Evolutionary conservation across 805 yeast species (phyloP).

Genomic region (Ogataea chonburiensis): DNA sequence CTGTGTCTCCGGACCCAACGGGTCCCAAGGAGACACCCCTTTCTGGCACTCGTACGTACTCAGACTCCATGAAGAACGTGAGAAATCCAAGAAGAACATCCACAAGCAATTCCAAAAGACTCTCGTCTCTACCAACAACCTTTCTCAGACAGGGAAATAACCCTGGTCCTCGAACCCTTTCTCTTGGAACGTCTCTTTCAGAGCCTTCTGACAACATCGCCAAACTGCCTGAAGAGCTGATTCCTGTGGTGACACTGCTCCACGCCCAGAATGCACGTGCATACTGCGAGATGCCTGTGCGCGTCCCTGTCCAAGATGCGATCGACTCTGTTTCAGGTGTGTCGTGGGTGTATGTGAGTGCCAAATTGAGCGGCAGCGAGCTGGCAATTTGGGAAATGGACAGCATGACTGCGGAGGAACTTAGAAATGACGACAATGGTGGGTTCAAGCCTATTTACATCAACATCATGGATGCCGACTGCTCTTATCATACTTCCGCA

Average conservation of each 20-base stretch:
- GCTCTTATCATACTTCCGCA: conserved; percentile 16
- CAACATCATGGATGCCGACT: conserved; percentile 48
- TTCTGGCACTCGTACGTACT: conserved; percentile 5
- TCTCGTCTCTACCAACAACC: conserved; percentile 33
- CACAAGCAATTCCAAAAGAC: conserved; percentile 21
- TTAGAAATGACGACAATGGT: conserved; percentile 33
- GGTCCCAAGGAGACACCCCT: not conserved
- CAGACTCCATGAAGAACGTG: conserved; percentile 6
- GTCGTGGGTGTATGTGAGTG: conserved; percentile 28
- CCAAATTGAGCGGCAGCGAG: conserved; percentile 49
- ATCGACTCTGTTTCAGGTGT: conserved; percentile 3
- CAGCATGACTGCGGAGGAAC: conserved; percentile 28
- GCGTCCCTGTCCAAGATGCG: conserved; percentile 23
- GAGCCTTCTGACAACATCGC: conserved; percentile 18
- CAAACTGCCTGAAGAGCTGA: conserved; percentile 57
- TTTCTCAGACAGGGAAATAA: conserved; percentile 28
- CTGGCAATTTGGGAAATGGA: conserved; percentile 47
- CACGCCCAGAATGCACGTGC: conserved; percentile 68
- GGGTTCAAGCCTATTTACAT: conserved; percentile 50
- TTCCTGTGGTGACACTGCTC: conserved; percentile 69
- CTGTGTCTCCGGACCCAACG: not conserved
- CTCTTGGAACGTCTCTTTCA: conserved; percentile 17
- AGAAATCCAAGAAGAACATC: conserved; percentile 8
- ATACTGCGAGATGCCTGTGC: conserved; percentile 44
- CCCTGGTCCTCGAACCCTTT: conserved; percentile 19